Percentiles rank a stretch among this genome's conserved stretches.
These are phyloP conservation scores for Penicillium sp. DNA, from an alignment of 2,329 filamentous ascomycete species.

Conservation along the genomic window DNA sequence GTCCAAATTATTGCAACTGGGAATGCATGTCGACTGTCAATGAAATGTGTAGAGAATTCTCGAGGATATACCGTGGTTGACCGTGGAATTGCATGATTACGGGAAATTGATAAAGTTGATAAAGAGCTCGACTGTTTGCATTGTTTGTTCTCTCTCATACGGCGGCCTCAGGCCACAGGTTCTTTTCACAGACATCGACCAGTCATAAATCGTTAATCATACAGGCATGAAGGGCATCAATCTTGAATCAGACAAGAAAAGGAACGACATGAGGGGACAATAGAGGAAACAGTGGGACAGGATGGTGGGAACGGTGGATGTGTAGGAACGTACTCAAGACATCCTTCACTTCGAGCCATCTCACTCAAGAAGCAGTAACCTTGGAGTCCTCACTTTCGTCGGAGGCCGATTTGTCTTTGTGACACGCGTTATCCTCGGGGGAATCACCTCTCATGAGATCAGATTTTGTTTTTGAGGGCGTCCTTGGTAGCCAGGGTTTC, in stretches of 20 bases:
- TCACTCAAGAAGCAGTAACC: not conserved
- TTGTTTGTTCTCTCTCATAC: conserved; percentile 12
- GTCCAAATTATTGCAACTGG: not conserved
- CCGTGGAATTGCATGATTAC: not conserved
- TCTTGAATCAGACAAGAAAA: not conserved
- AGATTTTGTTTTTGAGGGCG: no score
- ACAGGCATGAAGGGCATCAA: not conserved
- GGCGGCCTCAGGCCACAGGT: not conserved
- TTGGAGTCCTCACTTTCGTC: no score
- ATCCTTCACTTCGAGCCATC: not conserved
- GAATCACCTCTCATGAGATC: no score
- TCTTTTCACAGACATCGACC: no score
- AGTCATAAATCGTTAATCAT: conserved; percentile 3
- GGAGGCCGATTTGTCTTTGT: no score
- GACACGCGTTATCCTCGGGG: no score
- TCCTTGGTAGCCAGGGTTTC: no score
- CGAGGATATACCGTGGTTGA: not conserved
- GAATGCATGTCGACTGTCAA: not conserved
- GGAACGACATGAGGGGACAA: no score
- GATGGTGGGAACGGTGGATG: not conserved
- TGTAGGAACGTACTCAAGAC: not conserved
- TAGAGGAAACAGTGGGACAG: not conserved
- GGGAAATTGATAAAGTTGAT: not conserved
- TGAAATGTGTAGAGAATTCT: not conserved
- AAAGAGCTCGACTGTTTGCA: conserved; percentile 19